Conservation (phyloP, 805 yeast genomes). For the Jamesozyma spencerorum region DNA sequence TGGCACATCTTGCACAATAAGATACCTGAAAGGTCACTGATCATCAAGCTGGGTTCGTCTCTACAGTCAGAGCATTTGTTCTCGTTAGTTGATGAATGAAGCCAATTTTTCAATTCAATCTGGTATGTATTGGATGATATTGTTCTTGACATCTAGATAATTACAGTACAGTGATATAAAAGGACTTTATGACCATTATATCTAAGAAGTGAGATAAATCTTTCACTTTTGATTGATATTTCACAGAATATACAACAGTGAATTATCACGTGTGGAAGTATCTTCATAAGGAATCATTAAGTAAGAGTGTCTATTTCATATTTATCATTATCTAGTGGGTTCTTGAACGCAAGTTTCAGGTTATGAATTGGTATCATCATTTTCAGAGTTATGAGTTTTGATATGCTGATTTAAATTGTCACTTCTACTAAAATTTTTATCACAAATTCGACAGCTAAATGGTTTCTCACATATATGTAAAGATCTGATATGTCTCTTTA, state of each 20-base stretch:
- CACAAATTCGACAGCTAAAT: slow-evolving; percentile 50
- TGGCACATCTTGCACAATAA: slow-evolving; percentile 79
- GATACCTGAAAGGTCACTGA: slow-evolving; percentile 48
- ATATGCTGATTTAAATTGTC: slow-evolving; percentile 62
- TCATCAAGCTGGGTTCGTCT: slow-evolving; percentile 45
- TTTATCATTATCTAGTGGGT: too few relatives aligned
- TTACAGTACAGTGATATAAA: too few relatives aligned
- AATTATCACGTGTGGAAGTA: too few relatives aligned
- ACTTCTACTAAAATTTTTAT: slow-evolving; percentile 54
- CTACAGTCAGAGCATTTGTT: slow-evolving; percentile 79
- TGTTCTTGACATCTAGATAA: neutral
- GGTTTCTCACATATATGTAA: slow-evolving; percentile 69
- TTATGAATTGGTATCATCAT: neutral
- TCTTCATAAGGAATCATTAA: too few relatives aligned
- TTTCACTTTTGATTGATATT: too few relatives aligned
- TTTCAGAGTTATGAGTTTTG: slow-evolving; percentile 38
- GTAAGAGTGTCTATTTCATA: neutral
- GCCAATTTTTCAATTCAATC: slow-evolving; percentile 43
- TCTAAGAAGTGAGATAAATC: too few relatives aligned
- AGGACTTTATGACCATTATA: too few relatives aligned
- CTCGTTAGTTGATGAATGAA: slow-evolving; percentile 45
- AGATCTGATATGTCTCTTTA: slow-evolving; percentile 65
- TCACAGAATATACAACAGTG: too few relatives aligned
- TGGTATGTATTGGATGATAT: slow-evolving; percentile 1
- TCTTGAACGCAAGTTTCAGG: too few relatives aligned